Conservation (phyloP, 805 yeast genomes). For the Zygosaccharomyces bisporus region DNA sequence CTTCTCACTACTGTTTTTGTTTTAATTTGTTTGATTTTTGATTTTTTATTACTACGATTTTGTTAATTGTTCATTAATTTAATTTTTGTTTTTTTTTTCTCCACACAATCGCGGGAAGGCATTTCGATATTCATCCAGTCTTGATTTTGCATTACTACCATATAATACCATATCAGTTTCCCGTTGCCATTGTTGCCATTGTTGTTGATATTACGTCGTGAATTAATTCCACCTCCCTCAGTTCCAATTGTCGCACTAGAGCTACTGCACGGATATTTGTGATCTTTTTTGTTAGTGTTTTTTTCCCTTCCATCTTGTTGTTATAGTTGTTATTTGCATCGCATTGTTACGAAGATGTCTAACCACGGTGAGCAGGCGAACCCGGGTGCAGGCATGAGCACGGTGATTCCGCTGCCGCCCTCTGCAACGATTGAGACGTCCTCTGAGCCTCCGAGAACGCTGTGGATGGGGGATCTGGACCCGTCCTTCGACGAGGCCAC, state of each 20-base stretch:
- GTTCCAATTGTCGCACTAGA: neutral
- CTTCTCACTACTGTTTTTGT: neutral
- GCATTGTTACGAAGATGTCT: neutral
- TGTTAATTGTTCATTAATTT: neutral
- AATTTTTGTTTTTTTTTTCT: neutral
- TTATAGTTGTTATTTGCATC: neutral
- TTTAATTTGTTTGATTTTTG: neutral
- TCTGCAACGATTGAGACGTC: constrained; percentile 46
- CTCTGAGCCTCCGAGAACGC: constrained; percentile 56
- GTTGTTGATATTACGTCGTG: neutral
- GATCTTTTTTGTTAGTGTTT: neutral
- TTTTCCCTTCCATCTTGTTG: neutral
- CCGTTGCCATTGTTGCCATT: neutral
- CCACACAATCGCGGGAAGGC: neutral
- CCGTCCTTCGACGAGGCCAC: constrained; percentile 72
- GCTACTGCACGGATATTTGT: neutral
- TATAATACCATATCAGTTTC: neutral
- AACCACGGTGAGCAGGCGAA: neutral
- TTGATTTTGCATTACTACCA: neutral
- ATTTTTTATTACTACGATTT: neutral
- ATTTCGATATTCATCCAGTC: neutral
- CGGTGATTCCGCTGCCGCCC: constrained; percentile 50
- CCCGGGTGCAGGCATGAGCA: constrained; percentile 3
- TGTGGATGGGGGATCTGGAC: constrained; percentile 88
- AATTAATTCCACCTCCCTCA: neutral